A percentile compares a stretch with the other conserved stretches of the same genome.
These are phyloP conservation scores for Aegilops sharonensis DNA, from an alignment of 176 grass and related monocot species.

Conservation along the genomic window DNA sequence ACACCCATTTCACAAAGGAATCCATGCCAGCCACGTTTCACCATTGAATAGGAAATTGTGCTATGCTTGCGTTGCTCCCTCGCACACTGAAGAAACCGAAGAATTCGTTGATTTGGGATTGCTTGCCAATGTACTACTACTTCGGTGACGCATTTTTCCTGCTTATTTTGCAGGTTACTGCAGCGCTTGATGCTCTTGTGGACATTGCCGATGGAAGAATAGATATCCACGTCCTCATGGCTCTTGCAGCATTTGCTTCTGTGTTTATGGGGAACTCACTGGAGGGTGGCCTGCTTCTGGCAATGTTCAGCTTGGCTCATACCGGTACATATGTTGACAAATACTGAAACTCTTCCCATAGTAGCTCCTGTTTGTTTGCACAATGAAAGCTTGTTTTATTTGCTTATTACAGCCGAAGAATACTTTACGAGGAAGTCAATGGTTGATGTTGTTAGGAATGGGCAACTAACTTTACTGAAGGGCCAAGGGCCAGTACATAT, in stretches of 20 bases:
- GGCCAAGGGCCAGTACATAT: too few relatives aligned
- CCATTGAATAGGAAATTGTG: not conserved
- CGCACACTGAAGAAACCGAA: not conserved
- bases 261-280: constrained; percentile 98
- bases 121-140: not conserved
- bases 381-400: not conserved
- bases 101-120: not conserved
- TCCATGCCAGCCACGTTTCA: not conserved
- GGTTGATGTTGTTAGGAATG: constrained; percentile 36
- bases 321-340: constrained; percentile 57
- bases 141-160: constrained; percentile 6
- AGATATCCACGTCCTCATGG: constrained; percentile 98
- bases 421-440: constrained; percentile 93
- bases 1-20: not conserved
- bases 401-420: constrained; percentile 68
- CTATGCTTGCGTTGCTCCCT: not conserved
- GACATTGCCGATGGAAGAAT: constrained; percentile 86
- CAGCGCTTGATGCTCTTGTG: constrained; percentile 91
- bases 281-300: constrained; percentile 93
- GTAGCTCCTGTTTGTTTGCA: constrained; percentile 5
- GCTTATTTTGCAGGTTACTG: constrained; percentile 61
- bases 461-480: too few relatives aligned
- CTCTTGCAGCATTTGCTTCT: constrained; percentile 95
- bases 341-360: not conserved
- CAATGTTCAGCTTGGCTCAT: constrained; percentile 97